Percentiles rank a stretch among this genome's conserved stretches.
Conservation (phyloP, 1,284 basidiomycete species). For the Ceratobasidium sp. region DNA sequence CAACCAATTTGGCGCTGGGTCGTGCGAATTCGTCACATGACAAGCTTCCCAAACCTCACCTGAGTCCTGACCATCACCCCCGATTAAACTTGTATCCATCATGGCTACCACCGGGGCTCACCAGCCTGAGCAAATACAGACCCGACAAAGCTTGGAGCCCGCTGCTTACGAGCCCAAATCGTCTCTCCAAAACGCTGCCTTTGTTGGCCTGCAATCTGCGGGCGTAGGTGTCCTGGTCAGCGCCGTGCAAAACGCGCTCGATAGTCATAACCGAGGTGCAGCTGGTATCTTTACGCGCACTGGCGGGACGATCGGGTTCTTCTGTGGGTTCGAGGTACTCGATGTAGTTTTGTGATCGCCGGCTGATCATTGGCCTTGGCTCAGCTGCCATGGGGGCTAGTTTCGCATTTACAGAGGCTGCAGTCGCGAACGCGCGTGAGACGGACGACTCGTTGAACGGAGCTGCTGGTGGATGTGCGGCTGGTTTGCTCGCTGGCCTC, state of each 20-base stretch:
- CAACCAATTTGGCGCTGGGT: slow-evolving; percentile 13
- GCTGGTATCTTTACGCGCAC: slow-evolving; percentile 84
- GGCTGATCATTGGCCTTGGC: slow-evolving; percentile 42
- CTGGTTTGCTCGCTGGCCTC: slow-evolving; percentile 90
- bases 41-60: slow-evolving; percentile 16
- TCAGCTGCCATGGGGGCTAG: slow-evolving; percentile 91
- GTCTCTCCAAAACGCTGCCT: slow-evolving; percentile 68
- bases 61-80: slow-evolving; percentile 11
- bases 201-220: slow-evolving; percentile 73
- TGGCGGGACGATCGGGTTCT: slow-evolving; percentile 83
- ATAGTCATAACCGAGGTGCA: slow-evolving; percentile 84
- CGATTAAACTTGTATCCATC: neutral
- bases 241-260: slow-evolving; percentile 85
- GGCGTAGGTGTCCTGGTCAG: slow-evolving; percentile 82
- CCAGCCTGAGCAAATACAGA: slow-evolving; percentile 9
- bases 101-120: slow-evolving; percentile 24
- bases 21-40: slow-evolving; percentile 27
- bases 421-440: slow-evolving; percentile 83
- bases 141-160: slow-evolving; percentile 9
- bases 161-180: slow-evolving; percentile 66
- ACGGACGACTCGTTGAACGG: slow-evolving; percentile 87
- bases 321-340: slow-evolving; percentile 64
- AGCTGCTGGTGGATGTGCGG: slow-evolving; percentile 90
- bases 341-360: neutral
- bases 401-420: slow-evolving; percentile 84